Conservation (phyloP, 768 basidiomycete genomes). For the Aureoboletus auriporus region DNA sequence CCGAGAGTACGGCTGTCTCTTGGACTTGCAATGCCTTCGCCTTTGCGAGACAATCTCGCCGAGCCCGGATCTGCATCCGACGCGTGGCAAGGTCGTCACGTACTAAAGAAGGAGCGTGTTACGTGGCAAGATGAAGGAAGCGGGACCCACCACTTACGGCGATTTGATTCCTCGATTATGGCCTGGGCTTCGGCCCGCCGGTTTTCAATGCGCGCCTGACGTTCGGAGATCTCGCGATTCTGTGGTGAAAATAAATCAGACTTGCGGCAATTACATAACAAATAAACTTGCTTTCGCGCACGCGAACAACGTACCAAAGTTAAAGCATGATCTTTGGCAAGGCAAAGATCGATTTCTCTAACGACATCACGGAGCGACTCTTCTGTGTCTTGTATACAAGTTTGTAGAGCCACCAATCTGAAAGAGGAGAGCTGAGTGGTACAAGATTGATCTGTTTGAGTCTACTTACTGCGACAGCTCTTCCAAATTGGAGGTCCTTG, state of each 20-base stretch:
- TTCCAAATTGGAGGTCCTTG: slow-evolving; percentile 57
- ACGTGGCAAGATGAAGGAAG: slow-evolving; percentile 19
- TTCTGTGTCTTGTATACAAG: slow-evolving; percentile 48
- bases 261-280: slow-evolving; percentile 24
- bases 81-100: slow-evolving; percentile 41
- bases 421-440: slow-evolving; percentile 1
- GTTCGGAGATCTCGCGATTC: slow-evolving; percentile 69
- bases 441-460: background rate
- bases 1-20: slow-evolving; percentile 23
- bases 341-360: slow-evolving; percentile 42
- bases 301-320: slow-evolving; percentile 39
- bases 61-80: slow-evolving; percentile 39
- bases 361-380: slow-evolving; percentile 46
- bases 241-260: slow-evolving; percentile 30
- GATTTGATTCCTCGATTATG: slow-evolving; percentile 41
- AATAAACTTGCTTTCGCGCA: slow-evolving; percentile 4
- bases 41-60: slow-evolving; percentile 43
- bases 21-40: slow-evolving; percentile 40
- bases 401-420: slow-evolving; percentile 53
- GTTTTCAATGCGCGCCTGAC: slow-evolving; percentile 50
- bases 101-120: slow-evolving; percentile 31
- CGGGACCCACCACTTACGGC: slow-evolving; percentile 38
- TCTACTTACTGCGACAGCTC: slow-evolving; percentile 65
- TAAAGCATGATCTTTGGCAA: slow-evolving; percentile 38
- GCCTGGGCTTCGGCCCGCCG: slow-evolving; percentile 40